Percentiles rank a stretch among this genome's conserved stretches.
These are phyloP conservation scores for Spinellus fusiger DNA, from an alignment of 192 early-diverging fungal genomes.

Conservation along the genomic window DNA sequence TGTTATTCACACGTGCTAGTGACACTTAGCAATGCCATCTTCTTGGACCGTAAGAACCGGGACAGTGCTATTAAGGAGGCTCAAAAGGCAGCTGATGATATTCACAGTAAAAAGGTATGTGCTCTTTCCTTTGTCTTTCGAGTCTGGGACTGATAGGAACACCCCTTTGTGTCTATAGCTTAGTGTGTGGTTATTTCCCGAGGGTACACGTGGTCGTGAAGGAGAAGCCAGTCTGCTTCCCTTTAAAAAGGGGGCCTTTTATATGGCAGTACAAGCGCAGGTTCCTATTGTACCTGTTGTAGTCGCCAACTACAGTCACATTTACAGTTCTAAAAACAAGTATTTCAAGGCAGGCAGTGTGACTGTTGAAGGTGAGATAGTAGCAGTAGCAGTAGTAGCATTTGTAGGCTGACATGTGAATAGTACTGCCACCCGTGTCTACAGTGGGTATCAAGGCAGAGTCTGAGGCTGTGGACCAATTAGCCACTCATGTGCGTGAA, in stretches of 20 bases:
- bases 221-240: conserved; percentile 67
- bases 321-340: conserved; percentile 49
- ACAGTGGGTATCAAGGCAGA: conserved; percentile 36
- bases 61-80: conserved; percentile 73
- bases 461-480: conserved; percentile 38
- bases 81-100: conserved; percentile 61
- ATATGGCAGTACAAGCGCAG: conserved; percentile 78
- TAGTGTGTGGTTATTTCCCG: conserved; percentile 84
- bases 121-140: too few species aligned
- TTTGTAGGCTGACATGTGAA: not conserved
- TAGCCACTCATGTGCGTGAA: conserved; percentile 40
- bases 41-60: conserved; percentile 81
- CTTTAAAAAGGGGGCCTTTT: conserved; percentile 98
- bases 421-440: conserved; percentile 45
- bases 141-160: not conserved
- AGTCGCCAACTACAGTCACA: conserved; percentile 59
- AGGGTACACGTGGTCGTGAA: conserved; percentile 81
- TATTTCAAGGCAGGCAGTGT: conserved; percentile 48
- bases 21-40: conserved; percentile 75
- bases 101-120: conserved; percentile 67
- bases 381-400: not conserved
- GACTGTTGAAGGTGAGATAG: conserved; percentile 44
- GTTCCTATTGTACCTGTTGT: conserved; percentile 89
- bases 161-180: conserved; percentile 6
- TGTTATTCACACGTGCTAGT: conserved; percentile 35